A percentile compares a stretch with the other conserved stretches of the same genome.
These are phyloP conservation scores for Phaeophleospora eucalypticola DNA, from an alignment of 2,329 filamentous ascomycete genomes.

Conservation along the genomic window DNA sequence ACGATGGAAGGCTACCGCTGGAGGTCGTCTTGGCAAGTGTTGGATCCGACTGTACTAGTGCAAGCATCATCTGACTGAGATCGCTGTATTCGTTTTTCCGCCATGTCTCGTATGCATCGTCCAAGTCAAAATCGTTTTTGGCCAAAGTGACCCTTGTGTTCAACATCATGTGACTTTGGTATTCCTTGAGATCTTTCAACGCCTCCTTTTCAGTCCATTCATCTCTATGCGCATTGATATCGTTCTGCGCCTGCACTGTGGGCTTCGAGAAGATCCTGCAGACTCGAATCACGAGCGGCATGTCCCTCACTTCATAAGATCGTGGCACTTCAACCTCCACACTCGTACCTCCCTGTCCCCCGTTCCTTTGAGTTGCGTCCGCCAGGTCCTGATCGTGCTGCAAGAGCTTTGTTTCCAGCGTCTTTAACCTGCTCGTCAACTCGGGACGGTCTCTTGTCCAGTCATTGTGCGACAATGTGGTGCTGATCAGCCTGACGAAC, in stretches of 20 bases:
- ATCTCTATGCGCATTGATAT: conserved; percentile 76
- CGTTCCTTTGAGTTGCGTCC: conserved; percentile 54
- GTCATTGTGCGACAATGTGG: conserved; percentile 76
- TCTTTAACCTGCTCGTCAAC: conserved; percentile 70
- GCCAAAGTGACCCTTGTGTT: conserved; percentile 72
- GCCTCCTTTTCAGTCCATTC: conserved; percentile 90
- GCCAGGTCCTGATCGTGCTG: conserved; percentile 89
- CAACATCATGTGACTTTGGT: conserved; percentile 82
- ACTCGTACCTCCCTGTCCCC: conserved; percentile 57
- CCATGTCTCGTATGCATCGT: conserved; percentile 86
- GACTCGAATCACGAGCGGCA: conserved; percentile 86
- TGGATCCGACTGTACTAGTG: conserved; percentile 80
- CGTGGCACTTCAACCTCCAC: conserved; percentile 79
- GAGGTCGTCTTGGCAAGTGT: conserved; percentile 75
- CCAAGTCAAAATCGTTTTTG: conserved; percentile 81
- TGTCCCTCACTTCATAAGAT: conserved; percentile 92
- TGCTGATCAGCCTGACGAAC: conserved; percentile 81
- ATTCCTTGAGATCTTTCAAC: conserved; percentile 84
- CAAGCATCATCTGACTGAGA: conserved; percentile 87
- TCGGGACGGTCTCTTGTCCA: conserved; percentile 83
- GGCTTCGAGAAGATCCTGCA: conserved; percentile 79
- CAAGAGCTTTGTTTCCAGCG: conserved; percentile 87
- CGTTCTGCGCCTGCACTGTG: conserved; percentile 74
- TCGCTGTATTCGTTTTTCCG: conserved; percentile 84
- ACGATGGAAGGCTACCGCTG: conserved; percentile 37